phyloP scores from a whole-genome alignment of 352 stramenopile genomes.

The Phytophthora tubulina region DNA sequence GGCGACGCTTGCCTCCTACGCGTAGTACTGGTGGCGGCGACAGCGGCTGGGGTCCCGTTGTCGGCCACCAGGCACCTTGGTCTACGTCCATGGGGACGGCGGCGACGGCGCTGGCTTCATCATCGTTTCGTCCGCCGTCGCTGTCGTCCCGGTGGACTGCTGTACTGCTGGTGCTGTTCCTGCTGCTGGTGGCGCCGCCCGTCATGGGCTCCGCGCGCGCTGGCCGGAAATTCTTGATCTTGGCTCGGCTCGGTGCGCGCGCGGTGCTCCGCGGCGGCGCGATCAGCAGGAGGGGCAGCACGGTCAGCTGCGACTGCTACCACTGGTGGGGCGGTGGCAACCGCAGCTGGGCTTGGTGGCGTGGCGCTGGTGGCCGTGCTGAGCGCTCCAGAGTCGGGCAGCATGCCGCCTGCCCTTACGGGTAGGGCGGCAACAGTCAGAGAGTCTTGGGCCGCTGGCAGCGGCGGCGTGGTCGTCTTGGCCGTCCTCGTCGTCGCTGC shows the following conservation, averaged over 20 bases:
- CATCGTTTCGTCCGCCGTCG: background rate
- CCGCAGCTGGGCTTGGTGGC: background rate
- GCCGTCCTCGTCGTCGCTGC: too few relatives aligned
- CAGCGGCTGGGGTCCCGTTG: background rate
- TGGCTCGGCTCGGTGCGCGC: background rate
- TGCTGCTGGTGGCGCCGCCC: too few relatives aligned
- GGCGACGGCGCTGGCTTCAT: background rate
- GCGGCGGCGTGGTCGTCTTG: too few relatives aligned
- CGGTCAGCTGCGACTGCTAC: background rate
- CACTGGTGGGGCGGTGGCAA: background rate
- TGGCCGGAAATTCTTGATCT: background rate
- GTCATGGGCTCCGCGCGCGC: too few relatives aligned
- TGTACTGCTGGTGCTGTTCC: background rate
- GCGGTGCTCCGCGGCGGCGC: background rate
- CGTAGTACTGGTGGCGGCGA: background rate
- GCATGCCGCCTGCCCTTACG: background rate
- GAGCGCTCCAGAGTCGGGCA: background rate
- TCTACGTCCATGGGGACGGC: background rate
- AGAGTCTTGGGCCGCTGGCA: background rate
- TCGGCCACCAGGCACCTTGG: background rate
- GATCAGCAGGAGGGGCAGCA: background rate
- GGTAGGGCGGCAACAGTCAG: background rate
- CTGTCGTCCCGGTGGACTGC: background rate
- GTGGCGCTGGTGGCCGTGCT: too few relatives aligned
- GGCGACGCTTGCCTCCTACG: background rate